Conservation (phyloP, 805 yeast genomes). For the Candida xyloterini region DNA sequence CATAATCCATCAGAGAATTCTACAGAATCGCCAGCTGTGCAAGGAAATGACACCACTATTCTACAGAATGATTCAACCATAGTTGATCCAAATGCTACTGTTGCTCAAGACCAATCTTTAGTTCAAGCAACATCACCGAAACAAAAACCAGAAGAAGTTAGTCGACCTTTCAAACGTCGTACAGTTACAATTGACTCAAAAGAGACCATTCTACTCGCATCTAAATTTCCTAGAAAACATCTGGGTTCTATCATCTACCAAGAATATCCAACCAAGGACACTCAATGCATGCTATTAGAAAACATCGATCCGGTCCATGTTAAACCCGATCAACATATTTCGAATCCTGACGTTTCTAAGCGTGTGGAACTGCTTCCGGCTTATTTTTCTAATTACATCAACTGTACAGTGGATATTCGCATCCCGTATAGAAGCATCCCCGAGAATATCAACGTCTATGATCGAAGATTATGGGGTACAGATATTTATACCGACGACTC, state of each 20-base stretch:
- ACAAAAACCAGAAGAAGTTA: slow-evolving; percentile 1
- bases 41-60: slow-evolving; percentile 26
- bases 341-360: slow-evolving; percentile 25
- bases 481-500: slow-evolving; percentile 94
- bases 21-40: slow-evolving; percentile 4
- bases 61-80: slow-evolving; percentile 29
- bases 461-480: slow-evolving; percentile 80
- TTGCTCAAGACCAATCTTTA: slow-evolving; percentile 15
- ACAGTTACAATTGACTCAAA: slow-evolving; percentile 33
- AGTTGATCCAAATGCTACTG: slow-evolving; percentile 25
- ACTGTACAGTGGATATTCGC: slow-evolving; percentile 51
- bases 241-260: slow-evolving; percentile 59
- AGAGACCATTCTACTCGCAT: slow-evolving; percentile 40
- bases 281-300: slow-evolving; percentile 25
- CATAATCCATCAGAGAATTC: slow-evolving; percentile 23
- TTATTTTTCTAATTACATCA: slow-evolving; percentile 37
- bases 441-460: slow-evolving; percentile 40
- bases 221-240: slow-evolving; percentile 41
- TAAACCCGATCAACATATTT: slow-evolving; percentile 18
- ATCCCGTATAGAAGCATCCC: slow-evolving; percentile 47
- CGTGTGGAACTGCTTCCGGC: slow-evolving; percentile 33
- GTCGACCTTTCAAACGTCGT: slow-evolving; percentile 4
- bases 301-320: slow-evolving; percentile 21
- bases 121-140: slow-evolving; percentile 7
- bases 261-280: slow-evolving; percentile 49